Evolutionary conservation across 768 basidiomycete species (phyloP).

Genomic region (Suillus subaureus): DNA sequence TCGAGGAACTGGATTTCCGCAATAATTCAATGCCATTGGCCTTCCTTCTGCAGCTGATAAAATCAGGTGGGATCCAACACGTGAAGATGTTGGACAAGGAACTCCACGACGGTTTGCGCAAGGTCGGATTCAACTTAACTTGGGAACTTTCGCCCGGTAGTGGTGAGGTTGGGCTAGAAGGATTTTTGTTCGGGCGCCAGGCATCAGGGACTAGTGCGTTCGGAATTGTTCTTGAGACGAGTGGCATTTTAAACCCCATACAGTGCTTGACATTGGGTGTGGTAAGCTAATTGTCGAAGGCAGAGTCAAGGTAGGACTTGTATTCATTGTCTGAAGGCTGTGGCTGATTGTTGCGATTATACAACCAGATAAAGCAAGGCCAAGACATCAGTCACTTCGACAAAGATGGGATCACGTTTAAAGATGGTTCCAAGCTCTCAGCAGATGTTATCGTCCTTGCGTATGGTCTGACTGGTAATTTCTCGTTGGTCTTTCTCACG

Average conservation of each 20-base stretch:
- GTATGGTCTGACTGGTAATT: constrained; percentile 37
- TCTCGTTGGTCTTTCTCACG: background rate
- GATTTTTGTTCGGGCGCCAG: background rate
- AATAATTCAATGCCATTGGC: background rate
- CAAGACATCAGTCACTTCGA: constrained; percentile 40
- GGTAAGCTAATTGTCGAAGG: background rate
- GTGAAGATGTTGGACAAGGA: background rate
- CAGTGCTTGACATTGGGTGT: constrained; percentile 16
- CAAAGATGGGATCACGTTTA: constrained; percentile 44
- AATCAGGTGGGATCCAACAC: constrained; percentile 1
- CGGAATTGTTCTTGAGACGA: background rate
- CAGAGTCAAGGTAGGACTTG: background rate
- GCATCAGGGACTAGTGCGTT: background rate
- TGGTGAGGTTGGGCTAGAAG: constrained; percentile 2
- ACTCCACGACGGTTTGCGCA: constrained; percentile 1
- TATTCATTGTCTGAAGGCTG: background rate
- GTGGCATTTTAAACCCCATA: background rate
- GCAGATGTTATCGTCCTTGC: constrained; percentile 52
- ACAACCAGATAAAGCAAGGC: constrained; percentile 32
- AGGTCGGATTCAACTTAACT: constrained; percentile 4
- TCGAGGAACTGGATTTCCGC: background rate
- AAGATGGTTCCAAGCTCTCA: constrained; percentile 38
- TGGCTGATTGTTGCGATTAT: background rate
- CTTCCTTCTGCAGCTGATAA: background rate
- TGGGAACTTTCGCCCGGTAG: background rate